phyloP scores from a whole-genome alignment of 495 filamentous ascomycete species.

The Hypomontagnella submonticulosa region DNA sequence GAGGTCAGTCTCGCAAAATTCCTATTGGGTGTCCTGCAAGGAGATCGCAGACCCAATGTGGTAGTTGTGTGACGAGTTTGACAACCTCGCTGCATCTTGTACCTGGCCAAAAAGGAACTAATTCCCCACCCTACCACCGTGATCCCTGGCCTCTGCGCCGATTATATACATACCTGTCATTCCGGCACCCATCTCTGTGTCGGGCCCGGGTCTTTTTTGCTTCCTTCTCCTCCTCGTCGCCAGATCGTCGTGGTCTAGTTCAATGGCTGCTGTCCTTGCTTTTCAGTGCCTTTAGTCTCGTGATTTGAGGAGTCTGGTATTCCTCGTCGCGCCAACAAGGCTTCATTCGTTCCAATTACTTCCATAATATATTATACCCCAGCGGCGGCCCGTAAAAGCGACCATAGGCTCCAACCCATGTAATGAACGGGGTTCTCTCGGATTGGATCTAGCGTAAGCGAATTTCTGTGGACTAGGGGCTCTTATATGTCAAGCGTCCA shows the following conservation, averaged over 20 bases:
- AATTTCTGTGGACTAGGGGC: not conserved
- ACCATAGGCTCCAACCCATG: slow-evolving; percentile 19
- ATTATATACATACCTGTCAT: slow-evolving; percentile 31
- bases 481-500: slow-evolving; percentile 13
- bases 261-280: slow-evolving; percentile 46
- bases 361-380: slow-evolving; percentile 11
- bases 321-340: slow-evolving; percentile 47
- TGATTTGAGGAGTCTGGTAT: slow-evolving; percentile 59
- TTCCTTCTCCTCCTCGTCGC: slow-evolving; percentile 28
- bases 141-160: slow-evolving; percentile 32
- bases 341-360: slow-evolving; percentile 38
- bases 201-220: slow-evolving; percentile 34
- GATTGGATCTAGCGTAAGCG: slow-evolving; percentile 8
- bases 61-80: slow-evolving; percentile 45
- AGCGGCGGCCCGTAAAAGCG: slow-evolving; percentile 13
- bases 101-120: slow-evolving; percentile 39
- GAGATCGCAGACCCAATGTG: slow-evolving; percentile 39
- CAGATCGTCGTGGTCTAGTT: slow-evolving; percentile 32
- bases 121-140: slow-evolving; percentile 35
- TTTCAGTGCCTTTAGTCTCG: slow-evolving; percentile 45
- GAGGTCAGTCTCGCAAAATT: slow-evolving; percentile 46
- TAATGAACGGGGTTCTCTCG: slow-evolving; percentile 18
- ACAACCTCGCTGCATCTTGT: slow-evolving; percentile 41
- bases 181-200: slow-evolving; percentile 37
- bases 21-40: slow-evolving; percentile 40